These are phyloP conservation scores for Chlorencoelia australis DNA, from an alignment of 2,329 filamentous ascomycete species.

Conservation along the genomic window DNA sequence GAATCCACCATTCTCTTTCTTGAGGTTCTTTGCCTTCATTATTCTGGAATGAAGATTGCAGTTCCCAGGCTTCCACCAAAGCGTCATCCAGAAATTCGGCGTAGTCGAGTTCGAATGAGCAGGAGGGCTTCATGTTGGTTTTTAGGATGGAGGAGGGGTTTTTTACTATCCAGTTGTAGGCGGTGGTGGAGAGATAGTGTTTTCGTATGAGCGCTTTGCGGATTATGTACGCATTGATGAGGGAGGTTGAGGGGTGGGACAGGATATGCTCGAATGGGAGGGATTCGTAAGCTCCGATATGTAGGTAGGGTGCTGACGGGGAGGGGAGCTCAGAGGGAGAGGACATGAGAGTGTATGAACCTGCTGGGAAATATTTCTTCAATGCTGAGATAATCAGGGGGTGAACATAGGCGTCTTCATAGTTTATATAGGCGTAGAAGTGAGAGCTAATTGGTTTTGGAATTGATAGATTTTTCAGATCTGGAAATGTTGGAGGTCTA, in stretches of 20 bases:
- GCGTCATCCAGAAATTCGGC: constrained; percentile 95
- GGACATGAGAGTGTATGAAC: constrained; percentile 45
- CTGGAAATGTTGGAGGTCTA: constrained; percentile 9
- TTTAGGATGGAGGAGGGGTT: constrained; percentile 61
- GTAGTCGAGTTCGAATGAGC: constrained; percentile 91
- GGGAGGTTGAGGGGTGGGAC: constrained; percentile 46
- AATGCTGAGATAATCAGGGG: constrained; percentile 73
- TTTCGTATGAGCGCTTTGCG: constrained; percentile 95
- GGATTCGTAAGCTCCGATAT: constrained; percentile 78
- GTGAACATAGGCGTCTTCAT: constrained; percentile 83
- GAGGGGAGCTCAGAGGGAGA: constrained; percentile 29
- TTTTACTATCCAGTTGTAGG: constrained; percentile 79
- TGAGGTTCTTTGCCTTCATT: constrained; percentile 42
- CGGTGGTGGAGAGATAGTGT: constrained; percentile 79
- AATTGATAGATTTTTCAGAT: constrained; percentile 13
- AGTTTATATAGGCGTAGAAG: constrained; percentile 67
- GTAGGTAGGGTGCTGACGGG: constrained; percentile 36
- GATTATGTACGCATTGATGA: constrained; percentile 88
- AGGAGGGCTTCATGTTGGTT: constrained; percentile 63
- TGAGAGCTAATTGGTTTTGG: constrained; percentile 26
- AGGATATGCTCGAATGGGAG: constrained; percentile 74
- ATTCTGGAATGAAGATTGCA: constrained; percentile 64
- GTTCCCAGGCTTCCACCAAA: constrained; percentile 78
- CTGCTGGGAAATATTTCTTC: constrained; percentile 45
- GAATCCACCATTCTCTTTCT: constrained; percentile 83